phyloP scores from a whole-genome alignment of 2,329 filamentous ascomycete species.

The Neofusicoccum sp. region DNA sequence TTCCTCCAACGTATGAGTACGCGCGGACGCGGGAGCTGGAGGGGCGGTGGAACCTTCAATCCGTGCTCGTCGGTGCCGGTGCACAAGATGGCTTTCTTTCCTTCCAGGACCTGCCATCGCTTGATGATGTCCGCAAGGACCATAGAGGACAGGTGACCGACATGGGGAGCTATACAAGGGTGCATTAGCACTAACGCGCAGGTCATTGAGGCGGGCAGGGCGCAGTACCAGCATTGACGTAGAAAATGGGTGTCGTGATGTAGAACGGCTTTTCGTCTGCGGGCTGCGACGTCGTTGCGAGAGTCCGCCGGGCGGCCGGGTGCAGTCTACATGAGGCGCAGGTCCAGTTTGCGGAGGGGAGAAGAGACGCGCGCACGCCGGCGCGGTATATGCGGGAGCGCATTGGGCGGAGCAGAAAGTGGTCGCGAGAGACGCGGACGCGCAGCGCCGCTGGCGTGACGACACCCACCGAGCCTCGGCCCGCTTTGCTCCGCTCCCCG shows the following conservation, averaged over 20 bases:
- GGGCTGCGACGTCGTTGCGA: constrained; percentile 21
- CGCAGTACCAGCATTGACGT: constrained; percentile 83
- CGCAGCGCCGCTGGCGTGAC: constrained; percentile 7
- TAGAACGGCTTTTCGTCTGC: constrained; percentile 75
- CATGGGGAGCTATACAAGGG: constrained; percentile 69
- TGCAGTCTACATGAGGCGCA: constrained; percentile 26
- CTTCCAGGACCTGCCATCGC: constrained; percentile 79
- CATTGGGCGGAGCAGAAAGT: constrained; percentile 23
- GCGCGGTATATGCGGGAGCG: constrained; percentile 26
- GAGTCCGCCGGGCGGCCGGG: constrained; percentile 22
- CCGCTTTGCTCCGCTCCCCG: neutral
- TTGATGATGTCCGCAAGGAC: constrained; percentile 88
- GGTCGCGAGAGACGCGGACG: neutral
- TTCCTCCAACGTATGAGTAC: constrained; percentile 48
- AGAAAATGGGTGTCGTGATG: constrained; percentile 95
- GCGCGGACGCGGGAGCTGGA: neutral
- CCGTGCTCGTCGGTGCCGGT: constrained; percentile 98
- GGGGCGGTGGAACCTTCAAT: constrained; percentile 62
- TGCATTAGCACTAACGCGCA: neutral
- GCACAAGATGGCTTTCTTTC: constrained; percentile 68
- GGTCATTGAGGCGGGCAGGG: neutral
- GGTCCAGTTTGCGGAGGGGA: constrained; percentile 26
- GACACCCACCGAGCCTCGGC: constrained; percentile 3
- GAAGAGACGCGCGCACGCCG: constrained; percentile 24
- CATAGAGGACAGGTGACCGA: constrained; percentile 93